Base-by-base conservation (phyloP, 257 asterid genomes). In the Solanum paucissectum region DNA sequence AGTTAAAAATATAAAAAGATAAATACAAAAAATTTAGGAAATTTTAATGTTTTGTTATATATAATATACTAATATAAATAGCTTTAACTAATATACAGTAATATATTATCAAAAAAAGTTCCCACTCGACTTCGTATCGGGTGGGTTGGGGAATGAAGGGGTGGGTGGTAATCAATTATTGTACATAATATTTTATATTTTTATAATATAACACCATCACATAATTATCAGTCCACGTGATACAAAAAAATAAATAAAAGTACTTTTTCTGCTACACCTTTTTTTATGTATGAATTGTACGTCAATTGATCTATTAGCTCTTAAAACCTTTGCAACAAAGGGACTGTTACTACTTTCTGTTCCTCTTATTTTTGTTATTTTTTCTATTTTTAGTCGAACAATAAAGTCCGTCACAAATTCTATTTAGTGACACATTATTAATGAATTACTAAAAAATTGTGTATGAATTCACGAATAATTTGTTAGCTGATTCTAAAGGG, bases 151-250 rank as follows among this genome's bases (percentile, higher is more conserved):
- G 5, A 5, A 68, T 14, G 76, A 12, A 5, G 13, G 77, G 12
- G 2, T 21, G 77, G n/a, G 23, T 52, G 42, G 42, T 4, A 18
- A 7, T 29, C 77, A 71, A 71, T 71, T 7, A 71, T 71, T 71
- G 77, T 71, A 32, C 14, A 32, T 32, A 1, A 71, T 16, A 71
- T 71, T 71, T 71, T 29, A 7, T 29, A 8, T 60, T n/a, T 29
- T 14, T 8, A 25, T 44, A 25, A 25, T 4, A 25, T 44, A 44
- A 52, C 1, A n/a, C 38, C 85, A 27, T 27, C 14, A 5, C 18
- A 79, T 29, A 44, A 44, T 79, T 79, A 79, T 79, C 84, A 25
- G 64, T 79, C 38, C 64, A 25, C 38, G 84, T 77, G 84, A 79
- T 79, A 27, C 7, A 14, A 44, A 71, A 74, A 72, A 18, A 77